Evolutionary conservation across 73 alveolate genomes (phyloP).

Genomic region (Symbiodinium natans): DNA sequence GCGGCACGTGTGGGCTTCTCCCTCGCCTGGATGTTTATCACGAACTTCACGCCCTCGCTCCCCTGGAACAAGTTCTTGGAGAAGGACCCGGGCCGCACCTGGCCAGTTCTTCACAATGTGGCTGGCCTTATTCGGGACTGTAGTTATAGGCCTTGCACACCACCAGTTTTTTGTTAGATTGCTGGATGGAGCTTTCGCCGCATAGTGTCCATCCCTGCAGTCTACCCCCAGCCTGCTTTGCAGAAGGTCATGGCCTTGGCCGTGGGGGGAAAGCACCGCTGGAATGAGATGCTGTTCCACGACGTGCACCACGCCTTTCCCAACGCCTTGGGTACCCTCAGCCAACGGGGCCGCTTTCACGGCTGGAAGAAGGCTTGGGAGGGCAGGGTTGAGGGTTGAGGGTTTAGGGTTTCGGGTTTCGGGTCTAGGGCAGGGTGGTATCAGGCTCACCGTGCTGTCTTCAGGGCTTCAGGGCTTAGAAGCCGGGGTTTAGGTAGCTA

Average conservation of each 20-base stretch:
- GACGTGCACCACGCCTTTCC: conserved; percentile 63
- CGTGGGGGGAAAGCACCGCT: conserved; percentile 79
- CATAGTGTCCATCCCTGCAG: no score
- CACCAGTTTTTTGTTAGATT: no score
- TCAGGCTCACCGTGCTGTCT: no score
- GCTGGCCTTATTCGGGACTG: no score
- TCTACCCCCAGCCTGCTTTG: no score
- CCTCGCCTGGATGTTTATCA: conserved; percentile 89
- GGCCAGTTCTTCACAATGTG: conserved; percentile 69
- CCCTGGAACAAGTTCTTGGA: conserved; percentile 85
- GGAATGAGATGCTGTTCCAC: conserved; percentile 47
- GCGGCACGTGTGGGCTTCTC: conserved; percentile 55
- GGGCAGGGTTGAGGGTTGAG: no score
- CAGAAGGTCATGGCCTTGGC: conserved; percentile 49
- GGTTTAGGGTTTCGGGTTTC: no score
- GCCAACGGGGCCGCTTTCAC: conserved; percentile 75
- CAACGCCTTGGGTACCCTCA: conserved; percentile 61
- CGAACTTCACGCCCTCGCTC: conserved; percentile 63
- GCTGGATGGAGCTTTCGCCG: no score
- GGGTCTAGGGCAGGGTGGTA: no score
- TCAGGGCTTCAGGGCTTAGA: not conserved
- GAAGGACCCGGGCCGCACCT: conserved; percentile 75
- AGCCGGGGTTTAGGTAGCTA: not conserved
- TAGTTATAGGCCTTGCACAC: no score
- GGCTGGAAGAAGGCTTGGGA: conserved; percentile 50